Base-by-base conservation (phyloP, 2,329 filamentous ascomycete species). In the Trichoderma pleuroti region DNA sequence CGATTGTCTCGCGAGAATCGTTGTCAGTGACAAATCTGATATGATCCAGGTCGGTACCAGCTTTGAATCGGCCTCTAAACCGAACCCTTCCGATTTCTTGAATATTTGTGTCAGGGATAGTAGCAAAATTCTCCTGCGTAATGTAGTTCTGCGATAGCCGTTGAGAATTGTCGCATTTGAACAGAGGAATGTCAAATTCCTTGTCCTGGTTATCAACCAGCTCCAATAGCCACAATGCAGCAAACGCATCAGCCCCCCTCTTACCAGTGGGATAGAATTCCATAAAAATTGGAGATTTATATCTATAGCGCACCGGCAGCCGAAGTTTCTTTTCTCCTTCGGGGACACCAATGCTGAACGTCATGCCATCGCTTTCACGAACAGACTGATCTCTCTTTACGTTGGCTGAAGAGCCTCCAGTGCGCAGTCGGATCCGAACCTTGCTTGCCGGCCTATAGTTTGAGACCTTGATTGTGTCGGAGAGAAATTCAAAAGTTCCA, bases 81-180 rank as follows among this genome's bases (percentile, higher is more conserved):
- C 89, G 88, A 14, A 98, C 83, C 2, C 94, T 90, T 1, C 95
- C 95, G 46, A 97, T 84, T 78, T 96, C 91, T 72, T 92, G 86
- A 14, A 97, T 85, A 59, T 93, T 87, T 1, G 97, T 85, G 57
- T 94, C 92, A 0, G 93, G 91, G 14, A 93, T 86, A 2, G 86
- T 82, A 11, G 84, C 81, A 78, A 87, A 90, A 77, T 96, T 97
- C 21, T 90, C 85, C 72, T 94, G 89, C 0, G 93, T 97, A 76
- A 98, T 92, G 80, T 95, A 98, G 78, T 97, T 98, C 78, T 98
- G 95, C 0, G 92, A 93, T 12, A 98, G 84, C 5, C 95, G 89
- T 72, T 88, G 84, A 0, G 90, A 86, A 70, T 92, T 92, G 75
- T 92, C 86, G 28, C 94, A 97, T 64, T 87, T 90, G 92, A 94